phyloP scores from a whole-genome alignment of 2,329 filamentous ascomycete genomes.

The Juglanconis oblonga region DNA sequence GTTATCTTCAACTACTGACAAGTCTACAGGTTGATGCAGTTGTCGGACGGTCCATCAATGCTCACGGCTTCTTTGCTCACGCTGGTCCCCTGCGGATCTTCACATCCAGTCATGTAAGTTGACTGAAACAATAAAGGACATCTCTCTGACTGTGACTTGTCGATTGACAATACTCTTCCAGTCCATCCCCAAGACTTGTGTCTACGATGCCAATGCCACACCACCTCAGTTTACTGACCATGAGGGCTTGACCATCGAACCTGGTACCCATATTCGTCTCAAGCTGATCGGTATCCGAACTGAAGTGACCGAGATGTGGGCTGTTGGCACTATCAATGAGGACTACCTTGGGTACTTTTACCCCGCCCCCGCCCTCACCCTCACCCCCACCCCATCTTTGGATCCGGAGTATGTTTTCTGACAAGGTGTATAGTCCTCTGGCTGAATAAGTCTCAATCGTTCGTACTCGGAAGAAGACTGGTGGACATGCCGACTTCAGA shows the following conservation, averaged over 20 bases:
- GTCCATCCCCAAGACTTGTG: slow-evolving; percentile 90
- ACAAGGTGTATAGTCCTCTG: slow-evolving; percentile 10
- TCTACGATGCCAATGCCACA: slow-evolving; percentile 91
- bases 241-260: slow-evolving; percentile 89
- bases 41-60: slow-evolving; percentile 79
- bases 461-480: background rate
- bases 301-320: slow-evolving; percentile 93
- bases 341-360: slow-evolving; percentile 62
- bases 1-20: slow-evolving; percentile 11
- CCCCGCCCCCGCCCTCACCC: background rate
- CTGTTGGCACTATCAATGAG: slow-evolving; percentile 95
- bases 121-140: background rate
- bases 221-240: slow-evolving; percentile 97
- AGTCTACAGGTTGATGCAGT: slow-evolving; percentile 78
- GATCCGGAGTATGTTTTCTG: background rate
- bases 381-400: too few relatives aligned
- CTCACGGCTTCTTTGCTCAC: slow-evolving; percentile 85
- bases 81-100: slow-evolving; percentile 77
- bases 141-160: background rate
- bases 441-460: slow-evolving; percentile 4
- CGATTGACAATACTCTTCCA: slow-evolving; percentile 36
- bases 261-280: slow-evolving; percentile 86
- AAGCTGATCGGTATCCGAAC: slow-evolving; percentile 93
- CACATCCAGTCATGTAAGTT: slow-evolving; percentile 75
- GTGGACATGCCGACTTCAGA: background rate